Evolutionary conservation across 202 grass and related monocot genomes (phyloP).

Genomic region (Schoenoplectus triqueter): DNA sequence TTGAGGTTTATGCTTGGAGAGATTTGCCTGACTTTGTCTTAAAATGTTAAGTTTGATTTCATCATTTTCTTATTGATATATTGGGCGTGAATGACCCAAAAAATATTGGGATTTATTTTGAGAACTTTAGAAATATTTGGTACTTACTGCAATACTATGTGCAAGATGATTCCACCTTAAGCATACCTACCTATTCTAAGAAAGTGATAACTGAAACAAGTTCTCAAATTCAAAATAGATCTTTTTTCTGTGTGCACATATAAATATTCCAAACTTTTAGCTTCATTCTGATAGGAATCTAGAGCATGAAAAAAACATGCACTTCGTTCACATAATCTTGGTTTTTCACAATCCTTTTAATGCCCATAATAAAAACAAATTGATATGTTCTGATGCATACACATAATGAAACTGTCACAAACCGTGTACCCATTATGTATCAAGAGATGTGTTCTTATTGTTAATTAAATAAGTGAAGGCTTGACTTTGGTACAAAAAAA

Average conservation of each 20-base stretch:
- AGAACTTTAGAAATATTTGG: background rate
- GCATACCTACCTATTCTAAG: background rate
- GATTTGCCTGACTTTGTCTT: constrained; percentile 15
- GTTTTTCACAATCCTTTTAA: background rate
- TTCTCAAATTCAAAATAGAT: background rate
- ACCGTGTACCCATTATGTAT: background rate
- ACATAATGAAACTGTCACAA: background rate
- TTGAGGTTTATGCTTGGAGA: constrained; percentile 15
- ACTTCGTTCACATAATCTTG: background rate
- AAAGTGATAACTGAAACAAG: constrained; percentile 1
- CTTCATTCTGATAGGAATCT: background rate
- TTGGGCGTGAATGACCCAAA: background rate
- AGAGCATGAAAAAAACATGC: background rate
- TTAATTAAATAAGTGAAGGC: background rate
- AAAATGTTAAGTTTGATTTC: background rate
- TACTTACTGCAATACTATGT: background rate
- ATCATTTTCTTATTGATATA: background rate
- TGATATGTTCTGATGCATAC: background rate
- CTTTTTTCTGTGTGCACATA: background rate
- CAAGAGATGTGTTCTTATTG: background rate
- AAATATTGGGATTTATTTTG: background rate
- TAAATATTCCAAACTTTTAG: background rate
- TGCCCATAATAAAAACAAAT: background rate
- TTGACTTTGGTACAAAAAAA: background rate
- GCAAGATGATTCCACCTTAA: background rate